Percentiles rank a stretch among this genome's conserved stretches.
phyloP scores from a whole-genome alignment of 306 rosid species.

The Senna siamea region DNA sequence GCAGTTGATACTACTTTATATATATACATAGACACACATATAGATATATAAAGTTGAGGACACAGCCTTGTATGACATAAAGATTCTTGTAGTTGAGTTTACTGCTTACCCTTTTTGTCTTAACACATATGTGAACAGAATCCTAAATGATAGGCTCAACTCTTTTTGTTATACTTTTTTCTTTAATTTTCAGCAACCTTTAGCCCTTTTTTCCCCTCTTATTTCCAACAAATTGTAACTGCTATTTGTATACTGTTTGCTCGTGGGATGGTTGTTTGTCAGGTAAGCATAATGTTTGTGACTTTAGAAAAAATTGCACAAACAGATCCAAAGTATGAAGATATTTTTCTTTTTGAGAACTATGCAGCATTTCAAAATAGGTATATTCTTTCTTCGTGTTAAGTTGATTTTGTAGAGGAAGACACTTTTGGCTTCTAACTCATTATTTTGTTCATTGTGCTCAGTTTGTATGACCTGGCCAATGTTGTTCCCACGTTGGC shows the following conservation, averaged over 20 bases:
- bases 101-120: neutral
- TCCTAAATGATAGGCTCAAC: neutral
- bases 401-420: constrained; percentile 10
- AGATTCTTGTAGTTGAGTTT: neutral
- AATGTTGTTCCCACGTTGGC: constrained; percentile 97
- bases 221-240: constrained; percentile 29
- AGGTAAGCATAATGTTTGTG: constrained; percentile 97
- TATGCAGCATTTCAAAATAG: constrained; percentile 99
- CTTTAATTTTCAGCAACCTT: neutral
- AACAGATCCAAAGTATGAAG: constrained; percentile 87
- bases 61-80: neutral
- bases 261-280: constrained; percentile 45
- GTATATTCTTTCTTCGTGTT: constrained; percentile 47
- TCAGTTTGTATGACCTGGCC: constrained; percentile 94
- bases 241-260: constrained; percentile 17
- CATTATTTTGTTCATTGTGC: constrained; percentile 30
- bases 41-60: neutral
- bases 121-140: neutral
- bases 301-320: constrained; percentile 88
- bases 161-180: neutral
- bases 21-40: too few species aligned
- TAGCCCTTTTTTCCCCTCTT: neutral
- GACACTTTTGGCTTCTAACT: constrained; percentile 12
- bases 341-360: constrained; percentile 89
- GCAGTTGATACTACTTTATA: neutral